These are phyloP conservation scores for Anastatica hierochuntica DNA, from an alignment of 345 rosid genomes.

Conservation along the genomic window DNA sequence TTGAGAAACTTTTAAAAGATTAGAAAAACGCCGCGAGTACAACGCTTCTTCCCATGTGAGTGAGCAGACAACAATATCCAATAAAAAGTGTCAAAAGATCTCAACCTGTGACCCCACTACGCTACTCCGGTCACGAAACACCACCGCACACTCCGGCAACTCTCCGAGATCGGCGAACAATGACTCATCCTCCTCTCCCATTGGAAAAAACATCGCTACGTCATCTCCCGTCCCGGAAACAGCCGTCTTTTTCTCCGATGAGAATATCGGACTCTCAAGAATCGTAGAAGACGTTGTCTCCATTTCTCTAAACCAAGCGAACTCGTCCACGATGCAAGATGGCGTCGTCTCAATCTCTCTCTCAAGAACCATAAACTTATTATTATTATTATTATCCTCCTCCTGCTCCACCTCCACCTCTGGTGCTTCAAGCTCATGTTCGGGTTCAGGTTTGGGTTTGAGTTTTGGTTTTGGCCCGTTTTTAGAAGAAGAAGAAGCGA, in stretches of 20 bases:
- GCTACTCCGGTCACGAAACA: conserved; percentile 55
- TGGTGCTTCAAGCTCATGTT: conserved; percentile 18
- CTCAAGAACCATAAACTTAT: conserved; percentile 40
- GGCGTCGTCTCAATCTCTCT: conserved; percentile 30
- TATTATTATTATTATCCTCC: no score
- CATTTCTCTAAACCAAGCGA: conserved; percentile 76
- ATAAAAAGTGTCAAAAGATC: conserved; percentile 48
- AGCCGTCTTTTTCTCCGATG: conserved; percentile 23
- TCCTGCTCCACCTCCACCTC: conserved; percentile 38
- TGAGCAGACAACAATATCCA: conserved; percentile 10
- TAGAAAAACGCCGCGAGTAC: conserved; percentile 19
- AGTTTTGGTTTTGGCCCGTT: conserved; percentile 28
- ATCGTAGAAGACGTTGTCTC: conserved; percentile 65
- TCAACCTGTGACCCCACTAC: conserved; percentile 52
- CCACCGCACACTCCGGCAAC: conserved; percentile 89
- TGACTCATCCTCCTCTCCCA: conserved; percentile 82
- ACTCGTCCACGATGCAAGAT: conserved; percentile 51
- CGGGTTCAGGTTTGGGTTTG: conserved; percentile 24
- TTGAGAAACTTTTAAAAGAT: conserved; percentile 12
- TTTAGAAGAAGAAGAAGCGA: conserved; percentile 37
- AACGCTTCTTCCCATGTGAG: conserved; percentile 26
- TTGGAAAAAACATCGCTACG: conserved; percentile 48
- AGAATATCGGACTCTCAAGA: conserved; percentile 58
- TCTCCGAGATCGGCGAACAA: conserved; percentile 94
- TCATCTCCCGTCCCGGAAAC: conserved; percentile 27